phyloP scores from a whole-genome alignment of 1,139 yeast genomes.

The Hansenula lynferdii region DNA sequence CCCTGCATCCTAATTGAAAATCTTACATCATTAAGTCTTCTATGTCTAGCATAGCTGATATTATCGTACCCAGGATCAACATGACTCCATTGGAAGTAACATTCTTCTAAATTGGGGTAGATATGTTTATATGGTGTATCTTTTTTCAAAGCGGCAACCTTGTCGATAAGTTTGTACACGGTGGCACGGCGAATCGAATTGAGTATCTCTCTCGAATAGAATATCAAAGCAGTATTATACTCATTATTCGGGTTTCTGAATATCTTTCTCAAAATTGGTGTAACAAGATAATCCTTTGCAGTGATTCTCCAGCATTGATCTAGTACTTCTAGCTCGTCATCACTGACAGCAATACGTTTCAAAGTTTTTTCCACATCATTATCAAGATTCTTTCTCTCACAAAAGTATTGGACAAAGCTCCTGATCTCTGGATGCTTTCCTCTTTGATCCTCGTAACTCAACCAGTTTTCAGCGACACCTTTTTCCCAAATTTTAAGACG shows the following conservation, averaged over 20 bases:
- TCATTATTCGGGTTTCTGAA: background rate
- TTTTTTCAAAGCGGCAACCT: too few relatives aligned
- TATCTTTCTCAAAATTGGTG: background rate
- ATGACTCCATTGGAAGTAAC: background rate
- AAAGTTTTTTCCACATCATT: background rate
- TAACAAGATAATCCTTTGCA: background rate
- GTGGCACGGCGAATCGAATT: background rate
- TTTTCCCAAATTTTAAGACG: background rate
- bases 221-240: background rate
- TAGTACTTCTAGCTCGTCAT: background rate
- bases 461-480: background rate
- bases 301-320: background rate
- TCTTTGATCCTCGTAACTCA: background rate
- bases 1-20: too few relatives aligned
- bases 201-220: background rate
- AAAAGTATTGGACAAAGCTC: background rate
- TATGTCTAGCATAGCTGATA: background rate
- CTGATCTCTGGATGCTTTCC: too few relatives aligned
- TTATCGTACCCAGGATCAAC: conserved; percentile 1
- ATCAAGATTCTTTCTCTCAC: background rate
- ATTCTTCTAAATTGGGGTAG: background rate
- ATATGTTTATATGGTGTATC: background rate
- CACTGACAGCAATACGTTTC: background rate
- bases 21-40: too few relatives aligned
- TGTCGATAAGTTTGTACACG: background rate